Evolutionary conservation across 345 rosid genomes (phyloP).

Genomic region (Erodium maritimum): DNA sequence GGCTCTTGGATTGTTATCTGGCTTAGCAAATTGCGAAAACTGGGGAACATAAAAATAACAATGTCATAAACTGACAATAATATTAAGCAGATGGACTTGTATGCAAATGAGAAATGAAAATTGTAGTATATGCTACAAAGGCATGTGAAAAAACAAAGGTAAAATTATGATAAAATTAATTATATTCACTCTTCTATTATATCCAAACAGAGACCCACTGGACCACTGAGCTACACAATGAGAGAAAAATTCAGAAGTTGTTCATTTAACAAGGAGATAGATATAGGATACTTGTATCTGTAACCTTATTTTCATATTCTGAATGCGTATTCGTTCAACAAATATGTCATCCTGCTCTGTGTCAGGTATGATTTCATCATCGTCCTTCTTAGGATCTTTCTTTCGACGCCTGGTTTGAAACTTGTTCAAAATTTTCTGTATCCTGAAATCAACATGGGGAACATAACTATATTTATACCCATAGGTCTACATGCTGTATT

Average conservation of each 20-base stretch:
- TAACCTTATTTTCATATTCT: not conserved
- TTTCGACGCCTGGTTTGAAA: slow-evolving; percentile 27
- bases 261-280: not conserved
- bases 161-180: not conserved
- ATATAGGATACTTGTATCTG: not conserved
- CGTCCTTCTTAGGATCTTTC: slow-evolving; percentile 63
- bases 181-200: not conserved
- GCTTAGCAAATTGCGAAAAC: slow-evolving; percentile 49
- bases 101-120: not conserved
- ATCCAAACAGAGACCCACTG: not conserved
- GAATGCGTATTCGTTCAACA: not conserved
- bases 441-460: slow-evolving; percentile 36
- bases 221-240: no score
- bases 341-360: not conserved
- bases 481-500: not conserved
- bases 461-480: slow-evolving; percentile 1
- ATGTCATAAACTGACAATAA: slow-evolving; percentile 6
- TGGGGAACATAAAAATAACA: slow-evolving; percentile 20
- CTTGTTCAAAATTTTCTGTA: slow-evolving; percentile 41
- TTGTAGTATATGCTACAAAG: not conserved
- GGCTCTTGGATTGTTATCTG: slow-evolving; percentile 84
- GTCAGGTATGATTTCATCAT: slow-evolving; percentile 38
- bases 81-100: slow-evolving; percentile 2
- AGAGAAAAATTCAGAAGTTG: not conserved
- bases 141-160: not conserved